Evolutionary conservation across 495 filamentous ascomycete genomes (phyloP).

Genomic region (Parmelia sp.): DNA sequence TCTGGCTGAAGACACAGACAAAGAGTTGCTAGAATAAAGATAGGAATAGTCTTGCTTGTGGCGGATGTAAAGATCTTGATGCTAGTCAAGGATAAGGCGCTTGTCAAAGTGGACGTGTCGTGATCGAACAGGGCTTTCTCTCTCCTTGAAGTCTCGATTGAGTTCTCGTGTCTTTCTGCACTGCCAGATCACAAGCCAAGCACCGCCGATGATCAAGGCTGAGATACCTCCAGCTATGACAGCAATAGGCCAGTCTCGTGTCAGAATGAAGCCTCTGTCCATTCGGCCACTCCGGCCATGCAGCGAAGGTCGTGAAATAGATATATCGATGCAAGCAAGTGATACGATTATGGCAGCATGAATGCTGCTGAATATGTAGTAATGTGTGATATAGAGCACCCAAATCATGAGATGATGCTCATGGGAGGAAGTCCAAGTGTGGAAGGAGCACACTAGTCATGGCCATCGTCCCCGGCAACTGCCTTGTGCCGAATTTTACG

Average conservation of each 20-base stretch:
- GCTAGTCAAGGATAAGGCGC: conserved; percentile 7
- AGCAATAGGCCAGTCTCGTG: background rate
- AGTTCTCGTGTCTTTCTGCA: background rate
- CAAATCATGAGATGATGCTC: background rate
- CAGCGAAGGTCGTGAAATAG: background rate
- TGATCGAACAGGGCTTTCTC: background rate
- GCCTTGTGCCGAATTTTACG: background rate
- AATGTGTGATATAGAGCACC: background rate
- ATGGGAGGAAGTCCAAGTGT: background rate
- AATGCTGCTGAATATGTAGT: conserved; percentile 10
- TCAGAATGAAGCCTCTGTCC: background rate
- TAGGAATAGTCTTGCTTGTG: background rate
- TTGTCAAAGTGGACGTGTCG: conserved; percentile 11
- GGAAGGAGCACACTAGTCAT: background rate
- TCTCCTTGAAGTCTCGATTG: conserved; percentile 3
- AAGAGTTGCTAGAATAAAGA: background rate
- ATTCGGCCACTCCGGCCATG: background rate
- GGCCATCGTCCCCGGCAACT: conserved; percentile 2
- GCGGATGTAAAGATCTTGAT: background rate
- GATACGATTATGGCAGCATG: background rate
- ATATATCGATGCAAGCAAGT: background rate
- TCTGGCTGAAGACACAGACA: background rate
- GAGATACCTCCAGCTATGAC: background rate
- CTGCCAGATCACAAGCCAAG: conserved; percentile 2
- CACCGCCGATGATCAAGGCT: background rate